Evolutionary conservation across 495 filamentous ascomycete species (phyloP).

Genomic region (Penicillium dipodomyicola): DNA sequence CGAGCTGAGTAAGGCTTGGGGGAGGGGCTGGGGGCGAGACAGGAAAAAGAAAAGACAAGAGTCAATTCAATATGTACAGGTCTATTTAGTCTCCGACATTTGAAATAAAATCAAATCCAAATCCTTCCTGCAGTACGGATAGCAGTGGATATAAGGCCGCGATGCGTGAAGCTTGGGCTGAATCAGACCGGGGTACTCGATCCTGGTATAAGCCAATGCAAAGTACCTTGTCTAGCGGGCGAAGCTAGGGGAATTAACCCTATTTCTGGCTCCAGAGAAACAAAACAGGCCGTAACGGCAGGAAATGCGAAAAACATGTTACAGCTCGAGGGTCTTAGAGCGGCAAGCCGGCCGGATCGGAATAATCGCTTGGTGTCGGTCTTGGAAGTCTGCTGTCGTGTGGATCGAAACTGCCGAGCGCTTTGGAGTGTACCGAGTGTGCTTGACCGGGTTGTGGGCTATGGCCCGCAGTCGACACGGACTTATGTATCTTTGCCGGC

Average conservation of each 20-base stretch:
- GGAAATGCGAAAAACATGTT: neutral
- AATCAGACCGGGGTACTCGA: neutral
- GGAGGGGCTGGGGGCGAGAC: neutral
- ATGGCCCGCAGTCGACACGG: no score
- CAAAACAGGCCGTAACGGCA: neutral
- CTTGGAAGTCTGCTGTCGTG: neutral
- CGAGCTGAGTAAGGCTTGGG: neutral
- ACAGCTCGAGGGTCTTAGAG: neutral
- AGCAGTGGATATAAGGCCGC: neutral
- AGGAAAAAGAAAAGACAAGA: neutral
- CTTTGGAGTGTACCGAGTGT: neutral
- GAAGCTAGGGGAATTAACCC: neutral
- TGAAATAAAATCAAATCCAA: neutral
- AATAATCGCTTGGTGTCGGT: neutral
- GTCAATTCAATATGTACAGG: neutral
- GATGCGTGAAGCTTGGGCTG: constrained; percentile 1
- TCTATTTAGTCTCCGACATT: neutral
- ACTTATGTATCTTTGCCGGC: no score
- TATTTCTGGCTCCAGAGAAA: neutral
- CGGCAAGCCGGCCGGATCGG: constrained; percentile 14
- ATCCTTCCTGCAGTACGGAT: neutral
- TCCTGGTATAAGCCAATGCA: neutral
- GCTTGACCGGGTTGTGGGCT: neutral
- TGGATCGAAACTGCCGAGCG: no score
- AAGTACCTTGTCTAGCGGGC: neutral